These are phyloP conservation scores for Jackrogersella multiformis DNA, from an alignment of 495 filamentous ascomycete species.

Conservation along the genomic window DNA sequence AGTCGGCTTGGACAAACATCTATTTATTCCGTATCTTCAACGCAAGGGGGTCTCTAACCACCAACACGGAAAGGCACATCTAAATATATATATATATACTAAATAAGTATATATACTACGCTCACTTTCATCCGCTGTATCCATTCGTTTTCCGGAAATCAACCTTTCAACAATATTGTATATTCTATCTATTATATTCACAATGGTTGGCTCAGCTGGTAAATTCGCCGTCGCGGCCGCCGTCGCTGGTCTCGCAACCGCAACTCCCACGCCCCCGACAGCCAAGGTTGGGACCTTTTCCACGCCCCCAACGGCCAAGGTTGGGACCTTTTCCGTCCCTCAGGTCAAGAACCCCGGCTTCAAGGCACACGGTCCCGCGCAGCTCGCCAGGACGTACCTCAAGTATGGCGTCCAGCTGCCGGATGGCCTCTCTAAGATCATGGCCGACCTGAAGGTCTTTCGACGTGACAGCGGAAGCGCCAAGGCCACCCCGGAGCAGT, in stretches of 20 bases:
- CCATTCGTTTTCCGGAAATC: slow-evolving; percentile 11
- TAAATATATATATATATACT: slow-evolving; percentile 23
- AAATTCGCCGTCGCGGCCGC: slow-evolving; percentile 36
- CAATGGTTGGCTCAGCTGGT: slow-evolving; percentile 36
- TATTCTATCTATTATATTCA: slow-evolving; percentile 23
- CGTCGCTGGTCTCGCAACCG: slow-evolving; percentile 35
- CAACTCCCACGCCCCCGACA: slow-evolving; percentile 30
- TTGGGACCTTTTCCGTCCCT: slow-evolving; percentile 39
- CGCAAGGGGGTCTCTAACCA: slow-evolving; percentile 20
- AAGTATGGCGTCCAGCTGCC: slow-evolving; percentile 62
- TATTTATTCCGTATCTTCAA: slow-evolving; percentile 11
- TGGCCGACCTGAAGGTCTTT: slow-evolving; percentile 39
- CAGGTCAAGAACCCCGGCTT: slow-evolving; percentile 49
- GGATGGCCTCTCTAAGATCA: slow-evolving; percentile 43
- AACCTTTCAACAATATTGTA: slow-evolving; percentile 9
- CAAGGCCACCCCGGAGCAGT: slow-evolving; percentile 61
- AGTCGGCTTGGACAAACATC: slow-evolving; percentile 6
- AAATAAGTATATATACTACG: too few species aligned
- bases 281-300: slow-evolving; percentile 38
- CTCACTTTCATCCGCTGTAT: slow-evolving; percentile 25
- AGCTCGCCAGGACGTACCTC: slow-evolving; percentile 63
- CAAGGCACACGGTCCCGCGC: slow-evolving; percentile 61
- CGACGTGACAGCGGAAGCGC: slow-evolving; percentile 58
- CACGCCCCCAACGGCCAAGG: slow-evolving; percentile 32
- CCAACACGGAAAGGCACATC: slow-evolving; percentile 3